Percentiles rank a stretch among this genome's conserved stretches.
Conservation (phyloP, 495 filamentous ascomycete species). For the Penicillium atrosanguineum region DNA sequence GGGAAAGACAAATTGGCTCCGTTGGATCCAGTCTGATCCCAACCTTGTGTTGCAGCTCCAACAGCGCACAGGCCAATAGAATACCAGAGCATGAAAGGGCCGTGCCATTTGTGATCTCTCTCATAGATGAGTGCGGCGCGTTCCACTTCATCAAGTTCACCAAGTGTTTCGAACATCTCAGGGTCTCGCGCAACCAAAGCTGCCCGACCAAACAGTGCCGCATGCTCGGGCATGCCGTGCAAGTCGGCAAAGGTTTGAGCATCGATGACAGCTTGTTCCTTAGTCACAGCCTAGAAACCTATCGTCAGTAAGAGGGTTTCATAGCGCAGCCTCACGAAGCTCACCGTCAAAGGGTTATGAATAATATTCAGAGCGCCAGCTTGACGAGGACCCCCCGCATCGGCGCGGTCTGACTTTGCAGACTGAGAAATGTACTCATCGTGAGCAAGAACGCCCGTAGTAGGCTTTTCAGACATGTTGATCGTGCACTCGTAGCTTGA, state of each 20-base stretch:
- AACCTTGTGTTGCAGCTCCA: conserved; percentile 46
- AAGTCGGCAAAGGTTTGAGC: conserved; percentile 38
- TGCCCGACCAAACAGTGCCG: conserved; percentile 40
- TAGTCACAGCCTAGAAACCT: conserved; percentile 29
- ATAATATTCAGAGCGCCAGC: conserved; percentile 37
- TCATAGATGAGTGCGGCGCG: conserved; percentile 25
- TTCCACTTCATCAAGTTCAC: conserved; percentile 25
- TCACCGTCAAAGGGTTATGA: conserved; percentile 43
- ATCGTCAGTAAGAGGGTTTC: not conserved
- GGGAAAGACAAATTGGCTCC: conserved; percentile 63
- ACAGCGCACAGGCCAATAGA: conserved; percentile 32
- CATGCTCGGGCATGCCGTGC: conserved; percentile 39
- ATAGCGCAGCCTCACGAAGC: conserved; percentile 2
- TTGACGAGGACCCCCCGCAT: not conserved
- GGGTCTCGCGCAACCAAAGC: conserved; percentile 36
- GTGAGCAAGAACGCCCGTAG: not conserved
- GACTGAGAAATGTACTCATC: conserved; percentile 1
- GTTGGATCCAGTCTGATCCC: conserved; percentile 69
- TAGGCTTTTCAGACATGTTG: conserved; percentile 1
- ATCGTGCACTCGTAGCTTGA: not conserved
- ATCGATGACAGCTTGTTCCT: conserved; percentile 31
- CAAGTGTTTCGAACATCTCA: conserved; percentile 8
- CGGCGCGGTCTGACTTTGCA: not conserved
- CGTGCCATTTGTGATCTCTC: conserved; percentile 35
- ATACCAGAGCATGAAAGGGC: conserved; percentile 34